A percentile compares a stretch with the other conserved stretches of the same genome.
Evolutionary conservation across 2,329 filamentous ascomycete species (phyloP).

Genomic region (Claviceps arundinis): DNA sequence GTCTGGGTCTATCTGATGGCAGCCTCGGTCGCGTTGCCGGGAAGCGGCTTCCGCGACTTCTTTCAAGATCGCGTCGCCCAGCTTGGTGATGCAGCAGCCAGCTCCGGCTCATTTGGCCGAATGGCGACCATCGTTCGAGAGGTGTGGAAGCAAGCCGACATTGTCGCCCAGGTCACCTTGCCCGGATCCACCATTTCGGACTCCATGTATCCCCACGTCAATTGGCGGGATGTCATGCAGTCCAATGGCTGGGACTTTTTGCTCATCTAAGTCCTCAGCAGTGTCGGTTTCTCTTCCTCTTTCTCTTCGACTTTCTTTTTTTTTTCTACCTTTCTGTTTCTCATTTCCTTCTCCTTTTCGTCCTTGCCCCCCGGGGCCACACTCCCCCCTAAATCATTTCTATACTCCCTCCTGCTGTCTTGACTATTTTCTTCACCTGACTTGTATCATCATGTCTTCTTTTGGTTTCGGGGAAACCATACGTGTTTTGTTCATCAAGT

Average conservation of each 20-base stretch:
- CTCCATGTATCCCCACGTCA: slow-evolving; percentile 51
- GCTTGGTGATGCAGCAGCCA: slow-evolving; percentile 66
- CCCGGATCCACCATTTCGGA: slow-evolving; percentile 22
- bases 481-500: slow-evolving; percentile 8
- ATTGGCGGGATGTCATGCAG: slow-evolving; percentile 92
- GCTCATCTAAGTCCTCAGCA: slow-evolving; percentile 51
- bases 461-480: neutral
- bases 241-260: slow-evolving; percentile 86
- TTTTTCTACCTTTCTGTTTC: neutral
- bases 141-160: slow-evolving; percentile 70
- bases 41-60: slow-evolving; percentile 62
- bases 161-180: slow-evolving; percentile 23
- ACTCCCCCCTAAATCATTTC: neutral
- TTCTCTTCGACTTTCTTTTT: slow-evolving; percentile 12
- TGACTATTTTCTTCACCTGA: no score
- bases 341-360: slow-evolving; percentile 10
- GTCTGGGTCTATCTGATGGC: slow-evolving; percentile 89
- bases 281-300: slow-evolving; percentile 6
- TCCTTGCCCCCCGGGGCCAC: neutral
- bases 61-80: slow-evolving; percentile 62
- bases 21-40: slow-evolving; percentile 61
- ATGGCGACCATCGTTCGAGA: slow-evolving; percentile 67
- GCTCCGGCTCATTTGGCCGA: slow-evolving; percentile 75
- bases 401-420: no score
- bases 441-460: neutral